Percentiles rank a stretch among this genome's conserved stretches.
Evolutionary conservation across 140 eudicot genomes (phyloP).

Genomic region (Ambrosia hybrid): DNA sequence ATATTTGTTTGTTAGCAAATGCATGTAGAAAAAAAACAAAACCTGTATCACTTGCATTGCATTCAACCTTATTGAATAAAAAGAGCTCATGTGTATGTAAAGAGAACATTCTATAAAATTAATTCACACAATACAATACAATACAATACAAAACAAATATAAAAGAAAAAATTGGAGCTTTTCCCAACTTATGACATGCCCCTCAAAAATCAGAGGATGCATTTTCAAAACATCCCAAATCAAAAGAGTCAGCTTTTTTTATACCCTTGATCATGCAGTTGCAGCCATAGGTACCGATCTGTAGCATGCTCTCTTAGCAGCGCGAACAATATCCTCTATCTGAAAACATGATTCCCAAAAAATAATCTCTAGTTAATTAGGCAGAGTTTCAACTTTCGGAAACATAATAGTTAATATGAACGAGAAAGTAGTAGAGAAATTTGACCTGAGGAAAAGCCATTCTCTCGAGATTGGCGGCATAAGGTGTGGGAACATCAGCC

Average conservation of each 20-base stretch:
- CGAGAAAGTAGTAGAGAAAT: background rate
- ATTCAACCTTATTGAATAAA: slow-evolving; percentile 19
- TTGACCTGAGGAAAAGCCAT: slow-evolving; percentile 89
- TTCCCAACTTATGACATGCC: slow-evolving; percentile 20
- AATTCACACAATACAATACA: slow-evolving; percentile 27
- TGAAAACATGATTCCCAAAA: slow-evolving; percentile 16
- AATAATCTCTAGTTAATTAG: background rate
- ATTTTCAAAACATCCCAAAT: slow-evolving; percentile 19
- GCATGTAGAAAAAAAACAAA: background rate
- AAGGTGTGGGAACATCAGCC: slow-evolving; percentile 94
- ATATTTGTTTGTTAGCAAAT: background rate
- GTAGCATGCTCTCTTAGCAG: slow-evolving; percentile 70
- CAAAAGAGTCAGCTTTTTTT: slow-evolving; percentile 20
- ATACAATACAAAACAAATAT: background rate
- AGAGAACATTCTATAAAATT: slow-evolving; percentile 11
- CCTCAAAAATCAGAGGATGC: slow-evolving; percentile 30
- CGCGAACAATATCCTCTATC: slow-evolving; percentile 83
- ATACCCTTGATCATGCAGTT: slow-evolving; percentile 36
- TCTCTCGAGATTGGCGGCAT: slow-evolving; percentile 94
- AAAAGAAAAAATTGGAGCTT: slow-evolving; percentile 13
- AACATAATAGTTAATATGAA: background rate
- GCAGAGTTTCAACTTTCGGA: background rate
- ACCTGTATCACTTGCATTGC: slow-evolving; percentile 16
- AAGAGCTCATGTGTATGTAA: background rate
- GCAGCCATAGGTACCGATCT: slow-evolving; percentile 57